Percentiles rank a stretch among this genome's conserved stretches.
These are phyloP conservation scores for Asterophora lycoperdoides DNA, from an alignment of 768 basidiomycete genomes.

Conservation along the genomic window DNA sequence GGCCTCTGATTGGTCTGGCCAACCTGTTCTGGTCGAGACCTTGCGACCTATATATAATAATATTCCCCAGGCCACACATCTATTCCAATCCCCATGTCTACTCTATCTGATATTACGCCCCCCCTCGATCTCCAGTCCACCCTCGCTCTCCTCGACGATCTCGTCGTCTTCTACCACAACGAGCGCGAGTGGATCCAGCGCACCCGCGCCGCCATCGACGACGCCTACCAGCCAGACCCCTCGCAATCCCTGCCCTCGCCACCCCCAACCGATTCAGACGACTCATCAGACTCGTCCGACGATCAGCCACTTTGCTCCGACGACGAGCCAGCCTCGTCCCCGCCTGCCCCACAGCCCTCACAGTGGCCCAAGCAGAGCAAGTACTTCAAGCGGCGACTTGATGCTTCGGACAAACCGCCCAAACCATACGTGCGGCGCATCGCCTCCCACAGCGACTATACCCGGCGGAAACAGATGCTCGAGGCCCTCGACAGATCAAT, in stretches of 20 bases:
- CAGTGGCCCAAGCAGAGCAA: slow-evolving; percentile 58
- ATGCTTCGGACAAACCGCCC: slow-evolving; percentile 20
- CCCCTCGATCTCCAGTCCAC: slow-evolving; percentile 38
- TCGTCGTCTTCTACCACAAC: slow-evolving; percentile 64
- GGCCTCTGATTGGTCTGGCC: slow-evolving; percentile 18
- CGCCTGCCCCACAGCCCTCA: slow-evolving; percentile 22
- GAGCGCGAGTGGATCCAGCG: slow-evolving; percentile 71
- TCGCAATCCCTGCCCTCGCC: slow-evolving; percentile 8
- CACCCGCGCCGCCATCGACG: slow-evolving; percentile 55
- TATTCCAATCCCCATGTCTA: slow-evolving; percentile 20
- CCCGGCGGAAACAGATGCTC: slow-evolving; percentile 46
- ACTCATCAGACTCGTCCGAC: neutral
- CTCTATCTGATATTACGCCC: slow-evolving; percentile 23
- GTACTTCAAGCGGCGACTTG: slow-evolving; percentile 46
- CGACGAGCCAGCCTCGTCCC: slow-evolving; percentile 17
- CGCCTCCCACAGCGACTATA: slow-evolving; percentile 12
- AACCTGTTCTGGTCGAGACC: slow-evolving; percentile 11
- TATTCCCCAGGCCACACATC: slow-evolving; percentile 7
- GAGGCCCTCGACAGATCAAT: slow-evolving; percentile 70
- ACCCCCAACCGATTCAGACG: slow-evolving; percentile 4
- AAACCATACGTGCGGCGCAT: slow-evolving; percentile 15
- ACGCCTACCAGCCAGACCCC: slow-evolving; percentile 2
- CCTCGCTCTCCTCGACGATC: slow-evolving; percentile 57
- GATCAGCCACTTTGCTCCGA: slow-evolving; percentile 1
- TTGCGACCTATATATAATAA: neutral